Evolutionary conservation across 2,329 filamentous ascomycete genomes (phyloP).

Genomic region (Alternaria hordeiaustralica): DNA sequence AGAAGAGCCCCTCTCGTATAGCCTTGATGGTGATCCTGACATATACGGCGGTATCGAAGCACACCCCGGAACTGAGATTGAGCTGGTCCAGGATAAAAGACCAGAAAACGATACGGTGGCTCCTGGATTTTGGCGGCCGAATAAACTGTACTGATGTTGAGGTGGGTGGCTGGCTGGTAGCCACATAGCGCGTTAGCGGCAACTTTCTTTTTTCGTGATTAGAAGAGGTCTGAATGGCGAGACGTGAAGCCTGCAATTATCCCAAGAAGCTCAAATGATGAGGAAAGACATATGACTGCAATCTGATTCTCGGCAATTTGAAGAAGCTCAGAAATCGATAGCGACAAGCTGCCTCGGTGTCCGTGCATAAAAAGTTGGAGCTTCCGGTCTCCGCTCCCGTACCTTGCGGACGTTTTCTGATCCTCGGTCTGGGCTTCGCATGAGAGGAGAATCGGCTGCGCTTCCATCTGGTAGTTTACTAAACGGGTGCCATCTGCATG

Average conservation of each 20-base stretch:
- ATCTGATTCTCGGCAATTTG: background rate
- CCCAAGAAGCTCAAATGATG: background rate
- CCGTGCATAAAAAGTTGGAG: conserved; percentile 18
- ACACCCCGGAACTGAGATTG: background rate
- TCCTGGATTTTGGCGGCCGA: conserved; percentile 53
- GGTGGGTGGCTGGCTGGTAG: background rate
- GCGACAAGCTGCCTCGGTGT: conserved; percentile 4
- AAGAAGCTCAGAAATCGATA: background rate
- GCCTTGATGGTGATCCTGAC: background rate
- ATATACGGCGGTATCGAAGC: background rate
- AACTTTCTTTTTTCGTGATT: background rate
- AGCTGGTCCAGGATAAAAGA: conserved; percentile 1
- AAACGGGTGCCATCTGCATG: conserved; percentile 32
- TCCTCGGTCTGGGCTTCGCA: conserved; percentile 36
- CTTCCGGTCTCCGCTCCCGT: conserved; percentile 5
- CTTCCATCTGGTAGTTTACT: conserved; percentile 24
- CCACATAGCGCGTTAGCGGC: background rate
- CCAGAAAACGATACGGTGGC: conserved; percentile 24
- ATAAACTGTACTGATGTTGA: conserved; percentile 52
- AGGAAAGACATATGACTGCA: background rate
- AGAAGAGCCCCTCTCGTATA: background rate
- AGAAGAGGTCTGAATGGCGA: background rate
- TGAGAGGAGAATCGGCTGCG: conserved; percentile 17
- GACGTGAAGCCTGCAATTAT: background rate
- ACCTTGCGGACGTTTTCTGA: conserved; percentile 15